phyloP scores from a whole-genome alignment of 2,329 filamentous ascomycete genomes.

The Botrytis cinerea region DNA sequence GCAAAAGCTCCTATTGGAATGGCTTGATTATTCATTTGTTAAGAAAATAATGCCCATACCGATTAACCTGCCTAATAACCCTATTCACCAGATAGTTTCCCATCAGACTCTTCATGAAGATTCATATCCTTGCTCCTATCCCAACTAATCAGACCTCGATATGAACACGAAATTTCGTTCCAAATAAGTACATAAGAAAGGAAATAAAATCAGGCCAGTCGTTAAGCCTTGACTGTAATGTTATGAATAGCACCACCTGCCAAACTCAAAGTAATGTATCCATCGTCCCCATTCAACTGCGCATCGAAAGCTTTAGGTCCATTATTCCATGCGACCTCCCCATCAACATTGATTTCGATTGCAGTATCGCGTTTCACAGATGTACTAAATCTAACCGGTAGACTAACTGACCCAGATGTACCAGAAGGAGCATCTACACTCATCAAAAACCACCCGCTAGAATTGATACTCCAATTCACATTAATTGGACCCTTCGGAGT shows the following conservation, averaged over 20 bases:
- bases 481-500: constrained; percentile 46
- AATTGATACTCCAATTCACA: constrained; percentile 45
- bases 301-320: constrained; percentile 10
- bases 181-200: not conserved
- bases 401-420: constrained; percentile 32
- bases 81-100: not conserved
- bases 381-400: constrained; percentile 31
- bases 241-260: constrained; percentile 3
- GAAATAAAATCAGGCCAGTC: not conserved
- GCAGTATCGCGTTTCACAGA: not conserved
- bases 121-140: too few relatives aligned
- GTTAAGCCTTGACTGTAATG: constrained; percentile 3
- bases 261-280: constrained; percentile 24
- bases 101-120: not conserved
- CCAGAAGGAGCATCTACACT: constrained; percentile 41
- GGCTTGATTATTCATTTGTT: not conserved
- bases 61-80: not conserved
- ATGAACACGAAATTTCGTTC: not conserved
- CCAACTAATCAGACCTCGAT: too few relatives aligned
- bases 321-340: constrained; percentile 21
- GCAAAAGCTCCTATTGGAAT: not conserved
- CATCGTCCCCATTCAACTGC: not conserved
- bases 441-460: constrained; percentile 37
- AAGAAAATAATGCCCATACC: not conserved
- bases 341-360: constrained; percentile 30